Percentiles rank a stretch among this genome's conserved stretches.
phyloP scores from a whole-genome alignment of 139 green algal species.

The Pseudopediastrum boryanum region DNA sequence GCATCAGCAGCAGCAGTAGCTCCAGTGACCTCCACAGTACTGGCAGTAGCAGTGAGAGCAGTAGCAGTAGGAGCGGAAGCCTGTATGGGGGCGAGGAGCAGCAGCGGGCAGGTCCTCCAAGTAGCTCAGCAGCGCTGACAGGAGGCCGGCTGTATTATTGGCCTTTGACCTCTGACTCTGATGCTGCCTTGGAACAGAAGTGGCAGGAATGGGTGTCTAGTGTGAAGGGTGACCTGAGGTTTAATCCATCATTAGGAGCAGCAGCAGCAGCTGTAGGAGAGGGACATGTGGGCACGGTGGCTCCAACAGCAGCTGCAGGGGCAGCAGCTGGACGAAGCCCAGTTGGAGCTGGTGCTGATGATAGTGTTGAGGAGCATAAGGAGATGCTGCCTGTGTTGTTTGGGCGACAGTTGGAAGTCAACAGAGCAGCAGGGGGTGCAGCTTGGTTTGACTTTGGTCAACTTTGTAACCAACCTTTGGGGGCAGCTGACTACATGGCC shows the following conservation, averaged over 20 bases:
- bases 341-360: background rate
- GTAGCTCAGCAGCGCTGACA: no score
- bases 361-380: background rate
- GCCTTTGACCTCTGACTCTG: constrained; percentile 32
- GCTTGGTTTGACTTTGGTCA: constrained; percentile 65
- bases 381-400: constrained; percentile 71
- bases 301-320: background rate
- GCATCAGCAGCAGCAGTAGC: constrained; percentile 18
- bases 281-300: no score
- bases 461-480: constrained; percentile 65
- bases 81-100: background rate
- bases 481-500: constrained; percentile 85
- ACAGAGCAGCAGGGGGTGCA: constrained; percentile 41
- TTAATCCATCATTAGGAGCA: background rate
- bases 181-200: constrained; percentile 36
- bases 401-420: constrained; percentile 64
- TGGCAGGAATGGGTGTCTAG: constrained; percentile 33
- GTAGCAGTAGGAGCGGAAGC: background rate
- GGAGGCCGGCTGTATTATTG: constrained; percentile 58
- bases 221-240: no score
- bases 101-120: no score
- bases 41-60: background rate
- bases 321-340: background rate
- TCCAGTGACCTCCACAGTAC: background rate
- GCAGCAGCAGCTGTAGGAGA: constrained; percentile 7